A percentile compares a stretch with the other conserved stretches of the same genome.
These are phyloP conservation scores for Pseudohyphozyma bogoriensis DNA, from an alignment of 768 basidiomycete species.

Conservation along the genomic window DNA sequence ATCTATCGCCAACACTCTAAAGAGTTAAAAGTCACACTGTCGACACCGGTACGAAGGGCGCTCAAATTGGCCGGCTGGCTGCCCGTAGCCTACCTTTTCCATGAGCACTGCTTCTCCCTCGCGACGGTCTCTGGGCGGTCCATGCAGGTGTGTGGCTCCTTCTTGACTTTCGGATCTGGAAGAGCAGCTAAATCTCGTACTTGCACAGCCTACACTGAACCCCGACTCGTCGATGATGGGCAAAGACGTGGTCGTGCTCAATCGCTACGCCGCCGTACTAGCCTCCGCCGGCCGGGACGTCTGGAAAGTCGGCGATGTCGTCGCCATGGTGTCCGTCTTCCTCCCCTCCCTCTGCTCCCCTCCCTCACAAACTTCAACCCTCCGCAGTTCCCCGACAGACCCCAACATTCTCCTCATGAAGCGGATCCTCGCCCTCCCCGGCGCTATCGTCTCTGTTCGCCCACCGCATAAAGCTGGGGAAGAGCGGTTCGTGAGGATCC, in stretches of 20 bases:
- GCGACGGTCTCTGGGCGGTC: conserved; percentile 31
- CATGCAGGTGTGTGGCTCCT: conserved; percentile 30
- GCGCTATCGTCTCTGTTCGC: conserved; percentile 27
- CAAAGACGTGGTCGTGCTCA: conserved; percentile 31
- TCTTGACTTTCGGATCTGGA: not conserved
- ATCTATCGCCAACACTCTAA: too few relatives aligned
- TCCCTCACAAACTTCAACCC: not conserved
- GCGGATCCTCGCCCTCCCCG: conserved; percentile 32
- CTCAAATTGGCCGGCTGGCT: conserved; percentile 28
- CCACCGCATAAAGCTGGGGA: conserved; percentile 2
- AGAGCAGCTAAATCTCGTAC: not conserved
- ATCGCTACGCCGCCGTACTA: conserved; percentile 18
- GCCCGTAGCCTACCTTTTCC: conserved; percentile 27
- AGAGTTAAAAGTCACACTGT: too few relatives aligned
- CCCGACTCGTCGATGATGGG: conserved; percentile 29
- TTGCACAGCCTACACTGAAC: conserved; percentile 31
- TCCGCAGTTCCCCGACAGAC: conserved; percentile 22
- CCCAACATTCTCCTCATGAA: conserved; percentile 26
- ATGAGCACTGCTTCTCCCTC: conserved; percentile 26
- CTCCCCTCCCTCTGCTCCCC: not conserved
- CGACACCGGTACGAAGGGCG: too few relatives aligned
- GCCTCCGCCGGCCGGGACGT: not conserved
- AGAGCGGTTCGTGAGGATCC: conserved; percentile 11
- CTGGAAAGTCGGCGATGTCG: conserved; percentile 30
- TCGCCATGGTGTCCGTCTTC: conserved; percentile 22